Evolutionary conservation across 306 rosid genomes (phyloP).

Genomic region (Senna tora): DNA sequence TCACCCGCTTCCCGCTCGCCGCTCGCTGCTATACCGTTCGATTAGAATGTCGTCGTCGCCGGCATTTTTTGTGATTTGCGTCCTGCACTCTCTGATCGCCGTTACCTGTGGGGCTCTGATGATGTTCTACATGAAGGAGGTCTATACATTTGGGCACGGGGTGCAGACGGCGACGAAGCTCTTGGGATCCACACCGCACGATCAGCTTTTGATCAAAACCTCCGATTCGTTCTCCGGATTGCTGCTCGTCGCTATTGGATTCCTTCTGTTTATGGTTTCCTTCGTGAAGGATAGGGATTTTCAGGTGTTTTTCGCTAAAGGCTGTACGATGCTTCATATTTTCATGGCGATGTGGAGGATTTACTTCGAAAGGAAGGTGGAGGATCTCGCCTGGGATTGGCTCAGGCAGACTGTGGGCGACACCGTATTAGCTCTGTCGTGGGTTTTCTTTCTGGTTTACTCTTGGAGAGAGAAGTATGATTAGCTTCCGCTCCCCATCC

Average conservation of each 20-base stretch:
- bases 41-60: conserved; percentile 49
- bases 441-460: conserved; percentile 85
- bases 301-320: conserved; percentile 84
- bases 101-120: conserved; percentile 67
- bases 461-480: conserved; percentile 98
- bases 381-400: conserved; percentile 94
- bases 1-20: neutral
- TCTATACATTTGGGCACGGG: conserved; percentile 87
- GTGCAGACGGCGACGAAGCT: conserved; percentile 65
- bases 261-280: conserved; percentile 85
- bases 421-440: conserved; percentile 68
- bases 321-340: conserved; percentile 69
- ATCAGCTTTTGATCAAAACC: conserved; percentile 87
- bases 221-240: conserved; percentile 93
- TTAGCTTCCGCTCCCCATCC: conserved; percentile 26
- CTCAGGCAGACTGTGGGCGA: conserved; percentile 92
- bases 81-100: conserved; percentile 76
- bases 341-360: conserved; percentile 89
- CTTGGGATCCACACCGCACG: conserved; percentile 89
- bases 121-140: conserved; percentile 96
- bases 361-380: conserved; percentile 79
- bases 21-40: conserved; percentile 30
- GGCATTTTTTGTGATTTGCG: conserved; percentile 79
- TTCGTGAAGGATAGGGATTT: conserved; percentile 80
- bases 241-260: conserved; percentile 79